These are phyloP conservation scores for Didymella pinodella DNA, from an alignment of 2,329 filamentous ascomycete species.

Conservation along the genomic window DNA sequence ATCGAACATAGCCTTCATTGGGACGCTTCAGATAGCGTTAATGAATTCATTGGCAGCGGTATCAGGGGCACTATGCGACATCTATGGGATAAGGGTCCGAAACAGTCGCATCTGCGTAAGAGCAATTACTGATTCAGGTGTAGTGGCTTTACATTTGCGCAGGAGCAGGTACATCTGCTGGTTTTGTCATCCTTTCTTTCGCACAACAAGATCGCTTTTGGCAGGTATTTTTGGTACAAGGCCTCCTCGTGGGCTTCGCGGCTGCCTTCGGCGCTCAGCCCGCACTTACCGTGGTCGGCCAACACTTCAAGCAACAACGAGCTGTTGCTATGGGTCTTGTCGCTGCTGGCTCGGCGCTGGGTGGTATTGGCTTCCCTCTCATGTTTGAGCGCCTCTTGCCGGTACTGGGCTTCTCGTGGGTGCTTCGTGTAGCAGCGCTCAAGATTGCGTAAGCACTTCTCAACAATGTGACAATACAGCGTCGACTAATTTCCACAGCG, in stretches of 20 bases:
- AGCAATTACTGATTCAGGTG: slow-evolving; percentile 27
- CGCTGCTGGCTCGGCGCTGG: slow-evolving; percentile 51
- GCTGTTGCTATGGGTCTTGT: slow-evolving; percentile 56
- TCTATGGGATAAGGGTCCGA: slow-evolving; percentile 63
- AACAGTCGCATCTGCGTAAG: background rate
- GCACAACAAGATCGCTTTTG: slow-evolving; percentile 41
- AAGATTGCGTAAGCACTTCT: slow-evolving; percentile 40
- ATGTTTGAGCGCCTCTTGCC: slow-evolving; percentile 64
- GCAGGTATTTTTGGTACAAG: slow-evolving; percentile 57
- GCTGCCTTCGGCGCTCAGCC: slow-evolving; percentile 54
- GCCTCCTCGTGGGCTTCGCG: slow-evolving; percentile 55
- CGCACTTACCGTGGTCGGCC: slow-evolving; percentile 51
- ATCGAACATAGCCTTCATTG: slow-evolving; percentile 55
- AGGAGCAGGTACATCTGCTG: slow-evolving; percentile 30
- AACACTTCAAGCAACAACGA: slow-evolving; percentile 55
- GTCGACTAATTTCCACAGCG: slow-evolving; percentile 59
- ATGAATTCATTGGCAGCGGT: slow-evolving; percentile 65
- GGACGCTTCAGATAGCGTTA: slow-evolving; percentile 53
- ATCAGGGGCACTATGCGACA: slow-evolving; percentile 69
- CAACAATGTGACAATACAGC: slow-evolving; percentile 54
- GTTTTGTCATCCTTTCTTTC: slow-evolving; percentile 40
- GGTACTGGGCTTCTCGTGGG: slow-evolving; percentile 66
- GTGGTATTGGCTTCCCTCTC: slow-evolving; percentile 64
- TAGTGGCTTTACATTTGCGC: slow-evolving; percentile 42
- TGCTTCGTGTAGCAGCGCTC: slow-evolving; percentile 69